Conservation (phyloP, 2,329 filamentous ascomycete species). For the Diaporthe humulicola region DNA sequence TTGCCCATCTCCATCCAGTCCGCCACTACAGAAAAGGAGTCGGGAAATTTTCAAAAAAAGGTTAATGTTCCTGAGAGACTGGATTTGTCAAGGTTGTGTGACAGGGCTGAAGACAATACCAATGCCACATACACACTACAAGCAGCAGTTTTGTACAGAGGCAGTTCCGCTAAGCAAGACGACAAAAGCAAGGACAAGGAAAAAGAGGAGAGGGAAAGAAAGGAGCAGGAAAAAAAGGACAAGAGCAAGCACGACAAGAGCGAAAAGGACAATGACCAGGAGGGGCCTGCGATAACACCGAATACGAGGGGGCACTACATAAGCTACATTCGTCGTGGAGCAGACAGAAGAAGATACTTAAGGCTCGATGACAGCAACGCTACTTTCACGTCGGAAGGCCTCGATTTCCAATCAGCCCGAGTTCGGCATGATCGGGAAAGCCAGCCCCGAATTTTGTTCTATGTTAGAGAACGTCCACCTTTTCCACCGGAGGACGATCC, state of each 20-base stretch:
- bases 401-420: neutral
- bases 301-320: neutral
- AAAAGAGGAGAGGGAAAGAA: no score
- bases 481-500: no score
- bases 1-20: neutral
- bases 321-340: neutral
- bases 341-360: neutral
- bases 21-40: neutral
- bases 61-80: neutral
- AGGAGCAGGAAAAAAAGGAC: neutral
- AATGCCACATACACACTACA: neutral
- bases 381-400: accelerated
- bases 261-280: neutral
- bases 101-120: neutral
- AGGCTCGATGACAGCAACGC: neutral
- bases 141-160: neutral
- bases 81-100: slow-evolving; percentile 2
- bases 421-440: no score
- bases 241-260: no score
- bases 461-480: neutral
- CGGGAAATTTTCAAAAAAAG: neutral
- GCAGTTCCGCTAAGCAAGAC: no score
- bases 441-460: neutral
- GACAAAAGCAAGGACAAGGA: no score
- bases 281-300: no score